Conservation (phyloP, 1,284 basidiomycete genomes). For the Puccinia coronata region DNA sequence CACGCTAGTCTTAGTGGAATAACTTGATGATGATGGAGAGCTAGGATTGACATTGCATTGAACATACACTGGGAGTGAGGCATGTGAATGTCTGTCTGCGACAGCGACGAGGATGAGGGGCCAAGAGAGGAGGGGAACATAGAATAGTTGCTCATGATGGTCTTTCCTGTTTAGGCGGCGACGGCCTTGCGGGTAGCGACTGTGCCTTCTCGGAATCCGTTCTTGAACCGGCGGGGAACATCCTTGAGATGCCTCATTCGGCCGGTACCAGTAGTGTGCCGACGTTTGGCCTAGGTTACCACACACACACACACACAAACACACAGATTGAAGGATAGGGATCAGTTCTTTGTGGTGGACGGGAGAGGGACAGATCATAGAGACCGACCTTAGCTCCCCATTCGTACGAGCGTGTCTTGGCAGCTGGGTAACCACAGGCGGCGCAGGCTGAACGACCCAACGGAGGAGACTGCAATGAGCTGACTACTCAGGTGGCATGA, state of each 20-base stretch:
- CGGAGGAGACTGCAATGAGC: neutral
- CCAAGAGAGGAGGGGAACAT: neutral
- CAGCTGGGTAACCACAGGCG: conserved; percentile 93
- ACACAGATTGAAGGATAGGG: too few species aligned
- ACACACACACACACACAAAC: too few species aligned
- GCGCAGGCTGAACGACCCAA: conserved; percentile 71
- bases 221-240: conserved; percentile 93
- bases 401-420: conserved; percentile 92
- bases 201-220: conserved; percentile 69
- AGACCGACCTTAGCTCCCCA: conserved; percentile 87
- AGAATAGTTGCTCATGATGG: neutral
- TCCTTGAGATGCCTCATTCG: conserved; percentile 90
- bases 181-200: conserved; percentile 40
- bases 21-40: neutral
- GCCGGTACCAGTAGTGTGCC: conserved; percentile 74
- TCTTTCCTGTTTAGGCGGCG: conserved; percentile 5
- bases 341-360: neutral
- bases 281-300: conserved; percentile 24
- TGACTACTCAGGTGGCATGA: neutral
- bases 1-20: neutral
- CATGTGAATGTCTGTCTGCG: neutral
- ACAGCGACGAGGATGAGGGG: neutral
- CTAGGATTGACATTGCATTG: conserved; percentile 15
- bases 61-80: neutral
- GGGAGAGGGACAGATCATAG: neutral